These are phyloP conservation scores for Penicillium sclerotigenum DNA, from an alignment of 2,329 filamentous ascomycete genomes.

Conservation along the genomic window DNA sequence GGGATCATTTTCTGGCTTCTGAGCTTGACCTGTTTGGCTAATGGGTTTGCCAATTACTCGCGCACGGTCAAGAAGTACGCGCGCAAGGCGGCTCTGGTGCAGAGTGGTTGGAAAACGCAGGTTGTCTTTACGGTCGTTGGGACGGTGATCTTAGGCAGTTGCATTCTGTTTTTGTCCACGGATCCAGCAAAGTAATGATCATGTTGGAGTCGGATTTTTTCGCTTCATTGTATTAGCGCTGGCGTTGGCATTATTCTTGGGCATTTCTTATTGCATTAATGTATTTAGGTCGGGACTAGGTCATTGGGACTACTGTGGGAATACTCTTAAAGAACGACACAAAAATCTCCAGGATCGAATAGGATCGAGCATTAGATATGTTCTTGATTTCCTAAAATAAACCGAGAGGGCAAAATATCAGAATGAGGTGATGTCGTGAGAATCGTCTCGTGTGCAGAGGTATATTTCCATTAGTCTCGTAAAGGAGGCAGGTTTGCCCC, in stretches of 20 bases:
- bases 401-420: neutral
- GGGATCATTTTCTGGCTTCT: constrained; percentile 86
- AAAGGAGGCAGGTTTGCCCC: neutral
- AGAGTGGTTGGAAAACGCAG: constrained; percentile 92
- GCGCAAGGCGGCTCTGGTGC: constrained; percentile 74
- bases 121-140: constrained; percentile 56
- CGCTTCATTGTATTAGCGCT: neutral
- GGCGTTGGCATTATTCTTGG: constrained; percentile 1
- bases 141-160: constrained; percentile 45
- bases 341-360: neutral
- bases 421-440: neutral
- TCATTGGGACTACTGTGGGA: neutral
- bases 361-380: neutral
- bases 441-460: constrained; percentile 7
- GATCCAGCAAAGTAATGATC: constrained; percentile 28
- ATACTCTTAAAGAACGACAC: neutral
- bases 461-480: constrained; percentile 15
- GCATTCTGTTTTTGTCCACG: constrained; percentile 44
- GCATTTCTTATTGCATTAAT: neutral
- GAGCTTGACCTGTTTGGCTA: constrained; percentile 69
- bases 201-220: neutral
- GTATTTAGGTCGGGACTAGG: neutral
- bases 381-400: neutral
- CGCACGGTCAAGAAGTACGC: constrained; percentile 79
- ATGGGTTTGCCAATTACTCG: constrained; percentile 84